phyloP scores from a whole-genome alignment of 345 rosid species.

The Arabidopsis arenosa region DNA sequence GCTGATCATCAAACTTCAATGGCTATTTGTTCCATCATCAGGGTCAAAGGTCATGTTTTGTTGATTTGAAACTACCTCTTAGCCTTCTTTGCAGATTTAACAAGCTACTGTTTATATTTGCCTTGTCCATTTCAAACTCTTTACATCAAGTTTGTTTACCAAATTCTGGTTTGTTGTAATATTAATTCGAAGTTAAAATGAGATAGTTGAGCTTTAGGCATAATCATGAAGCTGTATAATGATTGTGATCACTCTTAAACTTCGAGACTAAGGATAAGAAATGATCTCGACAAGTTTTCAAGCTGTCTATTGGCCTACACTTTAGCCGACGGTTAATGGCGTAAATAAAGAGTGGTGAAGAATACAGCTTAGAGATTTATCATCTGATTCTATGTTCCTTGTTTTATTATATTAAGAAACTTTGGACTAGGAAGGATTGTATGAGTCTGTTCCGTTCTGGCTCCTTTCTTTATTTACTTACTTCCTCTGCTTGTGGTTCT shows the following conservation, averaged over 20 bases:
- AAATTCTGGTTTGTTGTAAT: not conserved
- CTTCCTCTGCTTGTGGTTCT: not conserved
- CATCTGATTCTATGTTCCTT: not conserved
- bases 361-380: not conserved
- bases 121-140: not conserved
- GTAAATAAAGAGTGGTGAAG: not conserved
- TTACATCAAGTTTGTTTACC: not conserved
- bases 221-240: not conserved
- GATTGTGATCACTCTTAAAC: not conserved
- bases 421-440: not conserved
- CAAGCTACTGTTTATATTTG: not conserved
- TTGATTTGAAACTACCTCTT: slow-evolving; percentile 1
- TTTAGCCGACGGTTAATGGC: not conserved
- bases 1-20: not conserved
- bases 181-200: not conserved
- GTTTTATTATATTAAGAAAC: not conserved
- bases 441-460: not conserved
- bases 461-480: not conserved
- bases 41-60: slow-evolving; percentile 1
- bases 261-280: not conserved
- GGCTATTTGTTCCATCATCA: not conserved
- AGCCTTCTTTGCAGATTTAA: not conserved
- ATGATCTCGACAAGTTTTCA: not conserved
- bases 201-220: not conserved
- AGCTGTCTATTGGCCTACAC: not conserved